Evolutionary conservation across 768 basidiomycete species (phyloP), one percentile per base, ranked within the genome.

Genomic region (Lyophyllum decastes): DNA sequence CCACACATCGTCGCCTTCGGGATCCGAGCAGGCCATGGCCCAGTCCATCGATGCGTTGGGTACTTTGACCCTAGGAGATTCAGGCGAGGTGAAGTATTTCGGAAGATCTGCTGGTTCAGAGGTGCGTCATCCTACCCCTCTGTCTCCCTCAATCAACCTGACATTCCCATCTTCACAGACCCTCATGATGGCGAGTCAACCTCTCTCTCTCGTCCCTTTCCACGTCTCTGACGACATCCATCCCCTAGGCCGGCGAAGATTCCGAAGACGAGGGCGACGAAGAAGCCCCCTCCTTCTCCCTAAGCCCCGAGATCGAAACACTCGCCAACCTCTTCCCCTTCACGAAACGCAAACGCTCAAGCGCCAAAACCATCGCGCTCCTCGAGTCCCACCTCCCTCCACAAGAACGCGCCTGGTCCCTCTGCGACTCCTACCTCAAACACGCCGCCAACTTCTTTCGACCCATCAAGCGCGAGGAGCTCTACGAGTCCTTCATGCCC

Each of bases 71-170:
- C 69, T 89, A 10, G 82, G 80, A 26, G 83, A 83, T 51, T 77
- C 82, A 14, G 87, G 87, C 17, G 77, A 83, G 55, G 76, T 83
- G 55, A 84, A 82, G 62, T 89, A 87, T 64, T 86, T 86, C 62
- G 87, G 87, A 17, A 74, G 83, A 25, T 84, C 84, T 9, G 86
- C 84, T 35, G 85, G 85, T 2, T 81, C 84, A n/a, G 85, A 87
- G 75, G 79, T 82, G 49, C 44, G 70, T 61, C 50, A 52, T 24
- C 4, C n/a, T 6, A 11, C 25, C 54, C 22, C 35, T 43, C 27
- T 47, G 27, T 54, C 7, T 8, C 26, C 26, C 17, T 9, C 16
- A 0, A 12, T 11, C 11, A 5, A 2, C 40, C 48, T 41, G 5
- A 43, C 9, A 41, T 26, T 25, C 16, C 2, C 40, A 17, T 19